Evolutionary conservation across 2,329 filamentous ascomycete species (phyloP).

Genomic region (Apiospora phragmitis): DNA sequence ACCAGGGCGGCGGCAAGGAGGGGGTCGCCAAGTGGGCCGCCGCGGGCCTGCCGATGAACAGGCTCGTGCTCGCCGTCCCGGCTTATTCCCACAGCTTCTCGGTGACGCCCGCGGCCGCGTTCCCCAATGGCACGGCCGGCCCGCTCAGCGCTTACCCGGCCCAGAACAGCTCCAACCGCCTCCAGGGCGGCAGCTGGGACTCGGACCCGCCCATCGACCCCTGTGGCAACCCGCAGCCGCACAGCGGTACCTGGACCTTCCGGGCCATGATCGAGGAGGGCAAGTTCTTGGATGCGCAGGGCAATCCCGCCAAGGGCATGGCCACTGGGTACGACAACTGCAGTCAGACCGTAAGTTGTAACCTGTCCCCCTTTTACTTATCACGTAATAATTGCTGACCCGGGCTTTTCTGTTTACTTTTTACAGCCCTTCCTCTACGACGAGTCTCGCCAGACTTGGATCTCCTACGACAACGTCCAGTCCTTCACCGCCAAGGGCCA

Average conservation of each 20-base stretch:
- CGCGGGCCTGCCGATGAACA: conserved; percentile 19
- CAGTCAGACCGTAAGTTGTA: conserved; percentile 18
- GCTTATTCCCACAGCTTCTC: conserved; percentile 21
- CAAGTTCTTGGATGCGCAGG: conserved; percentile 16
- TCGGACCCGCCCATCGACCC: conserved; percentile 17
- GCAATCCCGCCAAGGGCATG: conserved; percentile 15
- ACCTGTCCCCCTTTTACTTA: too few relatives aligned
- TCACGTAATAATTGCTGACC: background rate
- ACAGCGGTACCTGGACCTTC: conserved; percentile 17
- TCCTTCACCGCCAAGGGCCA: conserved; percentile 18
- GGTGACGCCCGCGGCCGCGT: conserved; percentile 15
- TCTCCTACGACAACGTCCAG: conserved; percentile 20
- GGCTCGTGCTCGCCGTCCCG: conserved; percentile 18
- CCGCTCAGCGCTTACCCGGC: conserved; percentile 17
- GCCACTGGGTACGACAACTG: conserved; percentile 16
- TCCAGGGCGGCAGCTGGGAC: conserved; percentile 22
- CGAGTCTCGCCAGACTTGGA: conserved; percentile 12
- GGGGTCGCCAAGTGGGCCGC: conserved; percentile 17
- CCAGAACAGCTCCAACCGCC: conserved; percentile 20
- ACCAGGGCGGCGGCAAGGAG: conserved; percentile 16
- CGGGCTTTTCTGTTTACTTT: background rate
- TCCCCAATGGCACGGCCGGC: conserved; percentile 6
- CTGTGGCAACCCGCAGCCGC: conserved; percentile 18
- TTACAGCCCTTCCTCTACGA: conserved; percentile 20
- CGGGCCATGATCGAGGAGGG: conserved; percentile 19